A percentile compares a stretch with the other conserved stretches of the same genome.
phyloP scores from a whole-genome alignment of 1,284 basidiomycete genomes.

The Salmacisia buchloeana region DNA sequence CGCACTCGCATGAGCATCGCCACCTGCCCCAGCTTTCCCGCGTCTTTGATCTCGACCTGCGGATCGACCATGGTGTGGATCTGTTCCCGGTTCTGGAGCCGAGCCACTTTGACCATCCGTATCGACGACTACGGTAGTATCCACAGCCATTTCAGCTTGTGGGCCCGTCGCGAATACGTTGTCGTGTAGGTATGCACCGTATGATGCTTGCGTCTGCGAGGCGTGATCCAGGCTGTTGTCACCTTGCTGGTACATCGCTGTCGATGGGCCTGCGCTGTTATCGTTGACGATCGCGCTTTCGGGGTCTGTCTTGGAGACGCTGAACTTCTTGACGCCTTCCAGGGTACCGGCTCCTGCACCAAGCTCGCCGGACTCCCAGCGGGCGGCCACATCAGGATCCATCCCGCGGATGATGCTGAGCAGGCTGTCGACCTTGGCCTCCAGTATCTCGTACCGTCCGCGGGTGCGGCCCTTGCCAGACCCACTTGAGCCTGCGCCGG shows the following conservation, averaged over 20 bases:
- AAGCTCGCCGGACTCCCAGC: constrained; percentile 35
- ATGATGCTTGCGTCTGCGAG: neutral
- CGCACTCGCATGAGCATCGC: neutral
- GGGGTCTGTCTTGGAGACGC: neutral
- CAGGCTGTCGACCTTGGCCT: constrained; percentile 38
- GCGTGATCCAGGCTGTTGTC: neutral
- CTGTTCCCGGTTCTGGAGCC: neutral
- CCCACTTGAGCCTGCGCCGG: neutral
- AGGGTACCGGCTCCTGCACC: neutral
- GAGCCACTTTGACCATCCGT: too few species aligned
- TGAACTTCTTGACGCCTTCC: neutral
- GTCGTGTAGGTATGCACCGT: neutral
- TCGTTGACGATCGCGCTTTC: neutral
- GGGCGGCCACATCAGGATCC: constrained; percentile 32
- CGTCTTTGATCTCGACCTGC: neutral
- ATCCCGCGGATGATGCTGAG: constrained; percentile 34
- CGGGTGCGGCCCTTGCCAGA: constrained; percentile 22
- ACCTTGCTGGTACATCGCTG: constrained; percentile 15
- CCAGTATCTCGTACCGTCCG: constrained; percentile 45
- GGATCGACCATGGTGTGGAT: neutral
- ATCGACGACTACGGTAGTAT: neutral
- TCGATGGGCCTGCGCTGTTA: constrained; percentile 4
- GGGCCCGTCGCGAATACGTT: neutral
- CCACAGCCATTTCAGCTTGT: neutral
- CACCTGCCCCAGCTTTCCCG: neutral